Percentiles rank a stretch among this genome's conserved stretches.
Evolutionary conservation across 2,329 filamentous ascomycete species (phyloP).

Genomic region (Ampelomyces quisqualis): DNA sequence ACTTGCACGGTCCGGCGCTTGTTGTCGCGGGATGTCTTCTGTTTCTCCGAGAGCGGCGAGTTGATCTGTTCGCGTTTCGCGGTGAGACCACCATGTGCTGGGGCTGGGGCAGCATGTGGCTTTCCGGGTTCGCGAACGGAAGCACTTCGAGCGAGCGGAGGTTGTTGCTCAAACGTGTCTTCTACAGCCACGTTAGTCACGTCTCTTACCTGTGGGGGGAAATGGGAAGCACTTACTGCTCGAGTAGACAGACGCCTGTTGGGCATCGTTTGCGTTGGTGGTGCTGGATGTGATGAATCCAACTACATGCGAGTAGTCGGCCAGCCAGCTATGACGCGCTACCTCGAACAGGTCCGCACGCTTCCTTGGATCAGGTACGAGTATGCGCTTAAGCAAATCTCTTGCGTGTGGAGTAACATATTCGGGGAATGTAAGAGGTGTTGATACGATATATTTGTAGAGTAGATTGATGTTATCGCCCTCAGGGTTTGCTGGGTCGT

Average conservation of each 20-base stretch:
- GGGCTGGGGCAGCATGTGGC: conserved; percentile 51
- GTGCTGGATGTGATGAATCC: conserved; percentile 96
- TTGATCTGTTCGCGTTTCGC: conserved; percentile 76
- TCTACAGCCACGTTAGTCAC: conserved; percentile 34
- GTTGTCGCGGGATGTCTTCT: conserved; percentile 71
- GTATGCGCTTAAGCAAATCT: conserved; percentile 85
- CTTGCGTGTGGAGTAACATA: conserved; percentile 96
- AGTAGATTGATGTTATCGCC: conserved; percentile 98
- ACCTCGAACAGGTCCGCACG: conserved; percentile 96
- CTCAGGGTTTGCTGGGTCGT: conserved; percentile 96
- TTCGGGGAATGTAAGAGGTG: conserved; percentile 95
- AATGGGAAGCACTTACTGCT: conserved; percentile 46
- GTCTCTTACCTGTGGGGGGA: background rate
- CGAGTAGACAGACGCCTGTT: conserved; percentile 69
- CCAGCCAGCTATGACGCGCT: conserved; percentile 95
- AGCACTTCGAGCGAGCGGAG: conserved; percentile 75
- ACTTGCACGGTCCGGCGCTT: conserved; percentile 96
- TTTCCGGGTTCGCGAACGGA: conserved; percentile 89
- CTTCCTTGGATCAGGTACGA: conserved; percentile 92
- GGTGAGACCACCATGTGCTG: conserved; percentile 59
- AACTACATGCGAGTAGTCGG: conserved; percentile 94
- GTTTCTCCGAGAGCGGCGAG: conserved; percentile 62
- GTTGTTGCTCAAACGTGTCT: conserved; percentile 60
- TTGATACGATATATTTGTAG: conserved; percentile 99
- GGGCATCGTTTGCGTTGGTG: conserved; percentile 81